phyloP scores from a whole-genome alignment of 805 yeast species.

The Lipomyces sp. region DNA sequence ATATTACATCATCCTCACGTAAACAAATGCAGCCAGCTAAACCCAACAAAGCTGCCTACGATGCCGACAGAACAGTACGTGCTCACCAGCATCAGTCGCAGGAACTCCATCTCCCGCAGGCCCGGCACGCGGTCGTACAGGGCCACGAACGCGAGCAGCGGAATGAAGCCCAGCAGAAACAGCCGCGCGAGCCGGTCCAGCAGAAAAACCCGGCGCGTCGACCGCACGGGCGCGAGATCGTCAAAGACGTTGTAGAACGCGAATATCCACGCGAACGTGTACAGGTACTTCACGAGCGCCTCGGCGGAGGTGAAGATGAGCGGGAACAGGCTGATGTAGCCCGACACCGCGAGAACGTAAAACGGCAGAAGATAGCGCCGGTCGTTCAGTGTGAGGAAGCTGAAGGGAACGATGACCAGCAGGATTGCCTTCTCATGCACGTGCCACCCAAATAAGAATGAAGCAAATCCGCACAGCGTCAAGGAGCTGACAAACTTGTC shows the following conservation, averaged over 20 bases:
- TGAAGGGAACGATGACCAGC: constrained; percentile 80
- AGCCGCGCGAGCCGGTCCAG: constrained; percentile 67
- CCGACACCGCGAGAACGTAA: constrained; percentile 69
- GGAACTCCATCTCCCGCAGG: constrained; percentile 61
- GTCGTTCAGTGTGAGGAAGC: constrained; percentile 67
- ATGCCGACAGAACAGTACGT: constrained; percentile 86
- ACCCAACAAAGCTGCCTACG: constrained; percentile 79
- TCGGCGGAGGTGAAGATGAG: constrained; percentile 76
- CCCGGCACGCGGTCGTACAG: constrained; percentile 48
- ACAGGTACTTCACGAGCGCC: constrained; percentile 68
- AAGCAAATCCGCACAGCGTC: constrained; percentile 85
- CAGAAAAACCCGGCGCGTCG: constrained; percentile 46
- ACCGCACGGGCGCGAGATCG: constrained; percentile 42
- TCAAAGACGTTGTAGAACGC: constrained; percentile 69
- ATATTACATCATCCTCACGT: background rate
- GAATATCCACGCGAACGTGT: constrained; percentile 82
- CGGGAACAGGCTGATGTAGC: constrained; percentile 86
- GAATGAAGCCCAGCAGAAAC: constrained; percentile 64
- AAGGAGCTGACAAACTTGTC: constrained; percentile 78
- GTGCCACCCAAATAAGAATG: constrained; percentile 96
- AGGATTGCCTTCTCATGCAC: constrained; percentile 98
- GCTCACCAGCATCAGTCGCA: constrained; percentile 76
- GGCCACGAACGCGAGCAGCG: constrained; percentile 58
- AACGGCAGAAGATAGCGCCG: constrained; percentile 69
- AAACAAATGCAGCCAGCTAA: constrained; percentile 79